Evolutionary conservation across 352 stramenopile genomes (phyloP), one percentile per base, ranked within the genome.

Genomic region (Pythium sp.): DNA sequence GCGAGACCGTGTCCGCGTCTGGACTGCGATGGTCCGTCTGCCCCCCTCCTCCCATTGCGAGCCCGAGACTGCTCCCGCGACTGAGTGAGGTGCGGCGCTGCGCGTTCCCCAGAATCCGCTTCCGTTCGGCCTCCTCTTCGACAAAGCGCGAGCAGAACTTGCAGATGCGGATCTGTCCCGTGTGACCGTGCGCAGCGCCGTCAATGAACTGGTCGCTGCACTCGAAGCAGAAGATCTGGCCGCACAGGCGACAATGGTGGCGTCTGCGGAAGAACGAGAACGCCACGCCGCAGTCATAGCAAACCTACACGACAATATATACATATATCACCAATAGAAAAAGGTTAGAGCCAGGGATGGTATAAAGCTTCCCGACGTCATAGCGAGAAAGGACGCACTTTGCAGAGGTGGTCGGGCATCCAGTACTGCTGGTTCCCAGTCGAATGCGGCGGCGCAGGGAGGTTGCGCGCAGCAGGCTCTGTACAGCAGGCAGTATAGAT

Each of bases 401-500:
- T 95, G 76, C 86, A 94, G 12, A 92, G 66, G 54, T 93, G 75
- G 61, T 95, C 88, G 4, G 88, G 88, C 88, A 95, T 95, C 88
- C 88, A 95, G 67, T 92, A 92, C 62, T 90, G 84, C 60, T 90
- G 84, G 58, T 68, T 77, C 58, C 76, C 71, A 6, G 77, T 79
- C 67, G 76, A 81, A 28, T 76, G 68, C 36, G 79, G 76, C 36
- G 72, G 72, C 15, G 67, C 72, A 3, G 58, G 61, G 15, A 72
- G 62, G 51, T 78, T 82, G 32, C 68, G 43, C 6, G 73, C 71
- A 20, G 79, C 79, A 8, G 57, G 36, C 30, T 63, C 57, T 62
- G n/a, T 47, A 30, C 18, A 64, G 9, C 15, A 24, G 34, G 24
- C 24, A 64, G n/a, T 26, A 32, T 3, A 22, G 7, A 0, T 0